phyloP scores from a whole-genome alignment of 1,284 basidiomycete species.

The Tausonia pullulans region DNA sequence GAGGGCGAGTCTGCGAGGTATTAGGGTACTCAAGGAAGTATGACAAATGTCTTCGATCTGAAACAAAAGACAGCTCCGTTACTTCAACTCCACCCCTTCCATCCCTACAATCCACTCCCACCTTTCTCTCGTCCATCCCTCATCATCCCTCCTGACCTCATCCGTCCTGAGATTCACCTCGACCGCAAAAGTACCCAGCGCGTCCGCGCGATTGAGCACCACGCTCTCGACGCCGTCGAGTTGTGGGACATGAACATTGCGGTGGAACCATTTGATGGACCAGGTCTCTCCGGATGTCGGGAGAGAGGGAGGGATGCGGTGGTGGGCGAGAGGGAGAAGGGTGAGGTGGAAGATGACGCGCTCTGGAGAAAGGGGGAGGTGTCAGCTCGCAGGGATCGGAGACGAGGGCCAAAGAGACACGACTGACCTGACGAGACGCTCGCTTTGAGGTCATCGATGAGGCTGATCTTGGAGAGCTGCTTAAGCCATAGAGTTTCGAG shows the following conservation, averaged over 20 bases:
- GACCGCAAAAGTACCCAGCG: neutral
- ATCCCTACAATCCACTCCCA: no score
- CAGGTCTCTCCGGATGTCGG: neutral
- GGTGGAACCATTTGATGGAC: neutral
- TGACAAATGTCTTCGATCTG: no score
- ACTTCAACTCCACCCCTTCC: no score
- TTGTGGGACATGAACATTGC: neutral
- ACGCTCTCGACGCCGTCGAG: neutral
- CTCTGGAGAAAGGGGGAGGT: neutral
- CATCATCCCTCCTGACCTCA: neutral
- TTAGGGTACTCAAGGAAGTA: no score
- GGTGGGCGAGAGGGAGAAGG: conserved; percentile 2
- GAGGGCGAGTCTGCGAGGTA: no score
- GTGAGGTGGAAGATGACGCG: neutral
- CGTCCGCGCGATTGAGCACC: neutral
- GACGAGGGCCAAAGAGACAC: neutral
- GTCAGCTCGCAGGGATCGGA: neutral
- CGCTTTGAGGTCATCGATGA: neutral
- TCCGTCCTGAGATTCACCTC: neutral
- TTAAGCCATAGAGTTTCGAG: conserved; percentile 4
- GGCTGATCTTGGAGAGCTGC: neutral
- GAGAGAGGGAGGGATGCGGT: neutral
- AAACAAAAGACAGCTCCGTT: no score
- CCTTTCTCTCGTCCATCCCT: neutral
- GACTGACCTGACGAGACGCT: neutral